Conservation (phyloP, 768 basidiomycete species). For the Rhodosporidiobolus sp. region DNA sequence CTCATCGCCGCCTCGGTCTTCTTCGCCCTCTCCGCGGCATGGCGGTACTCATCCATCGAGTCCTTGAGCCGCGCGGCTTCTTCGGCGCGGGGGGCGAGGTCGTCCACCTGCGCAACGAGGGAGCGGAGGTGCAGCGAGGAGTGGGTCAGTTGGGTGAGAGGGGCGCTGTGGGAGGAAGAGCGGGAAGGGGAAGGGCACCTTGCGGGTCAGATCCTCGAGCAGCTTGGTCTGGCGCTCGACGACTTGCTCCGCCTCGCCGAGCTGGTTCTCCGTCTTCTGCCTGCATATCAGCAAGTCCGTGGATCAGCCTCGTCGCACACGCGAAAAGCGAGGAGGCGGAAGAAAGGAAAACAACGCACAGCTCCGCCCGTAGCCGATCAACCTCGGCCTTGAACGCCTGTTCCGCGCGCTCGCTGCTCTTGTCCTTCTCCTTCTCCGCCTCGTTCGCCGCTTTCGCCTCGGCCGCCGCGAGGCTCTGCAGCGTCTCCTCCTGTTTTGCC, state of each 20-base stretch:
- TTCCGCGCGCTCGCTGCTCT: conserved; percentile 12
- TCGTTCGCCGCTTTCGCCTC: background rate
- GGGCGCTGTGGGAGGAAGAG: background rate
- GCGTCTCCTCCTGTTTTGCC: conserved; percentile 59
- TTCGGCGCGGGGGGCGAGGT: conserved; percentile 72
- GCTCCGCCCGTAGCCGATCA: conserved; percentile 71
- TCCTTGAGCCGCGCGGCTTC: conserved; percentile 80
- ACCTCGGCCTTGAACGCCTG: conserved; percentile 71
- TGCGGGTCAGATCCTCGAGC: conserved; percentile 70
- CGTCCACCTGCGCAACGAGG: conserved; percentile 57
- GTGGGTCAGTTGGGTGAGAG: background rate
- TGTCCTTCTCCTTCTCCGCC: background rate
- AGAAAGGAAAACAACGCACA: conserved; percentile 61
- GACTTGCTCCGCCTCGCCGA: conserved; percentile 75
- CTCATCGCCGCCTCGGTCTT: conserved; percentile 98
- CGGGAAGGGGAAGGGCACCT: conserved; percentile 48
- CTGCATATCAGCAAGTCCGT: conserved; percentile 51
- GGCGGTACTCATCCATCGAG: conserved; percentile 89
- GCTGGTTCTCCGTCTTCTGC: conserved; percentile 89
- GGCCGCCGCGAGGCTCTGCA: background rate
- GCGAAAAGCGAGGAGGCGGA: background rate
- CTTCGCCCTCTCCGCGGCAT: conserved; percentile 83
- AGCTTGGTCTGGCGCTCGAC: conserved; percentile 71
- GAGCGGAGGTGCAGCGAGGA: conserved; percentile 9
- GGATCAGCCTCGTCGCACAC: background rate